Evolutionary conservation across 2,329 filamentous ascomycete genomes (phyloP).

Genomic region (Knufia petricola): DNA sequence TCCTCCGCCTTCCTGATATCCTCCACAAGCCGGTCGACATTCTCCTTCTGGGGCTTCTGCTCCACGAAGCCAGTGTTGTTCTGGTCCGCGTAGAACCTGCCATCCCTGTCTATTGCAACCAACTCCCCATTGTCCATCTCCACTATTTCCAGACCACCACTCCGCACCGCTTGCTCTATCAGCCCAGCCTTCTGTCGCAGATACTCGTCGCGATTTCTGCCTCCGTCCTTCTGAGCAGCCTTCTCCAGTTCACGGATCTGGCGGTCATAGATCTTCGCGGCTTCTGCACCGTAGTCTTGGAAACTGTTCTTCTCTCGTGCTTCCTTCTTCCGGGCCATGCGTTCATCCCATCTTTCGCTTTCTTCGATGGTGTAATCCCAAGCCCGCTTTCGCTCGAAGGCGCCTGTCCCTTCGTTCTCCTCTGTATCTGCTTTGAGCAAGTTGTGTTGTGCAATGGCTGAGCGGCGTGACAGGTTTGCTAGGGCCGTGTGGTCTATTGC

Average conservation of each 20-base stretch:
- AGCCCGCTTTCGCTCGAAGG: conserved; percentile 88
- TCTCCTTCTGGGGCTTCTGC: conserved; percentile 77
- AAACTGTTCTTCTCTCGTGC: conserved; percentile 82
- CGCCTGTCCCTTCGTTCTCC: conserved; percentile 54
- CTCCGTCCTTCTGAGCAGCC: conserved; percentile 26
- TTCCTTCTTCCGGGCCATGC: conserved; percentile 72
- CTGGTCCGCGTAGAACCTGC: conserved; percentile 80
- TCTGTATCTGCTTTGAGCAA: conserved; percentile 85
- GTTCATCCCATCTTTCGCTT: conserved; percentile 85
- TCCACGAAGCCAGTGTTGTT: conserved; percentile 72
- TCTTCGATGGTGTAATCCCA: conserved; percentile 99
- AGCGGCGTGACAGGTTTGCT: conserved; percentile 69
- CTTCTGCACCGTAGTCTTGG: conserved; percentile 77
- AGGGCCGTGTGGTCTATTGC: conserved; percentile 69
- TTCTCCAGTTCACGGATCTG: conserved; percentile 70
- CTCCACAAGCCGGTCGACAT: conserved; percentile 75
- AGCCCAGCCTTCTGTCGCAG: conserved; percentile 59
- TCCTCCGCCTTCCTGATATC: conserved; percentile 87
- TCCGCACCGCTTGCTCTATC: conserved; percentile 72
- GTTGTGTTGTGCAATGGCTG: conserved; percentile 82
- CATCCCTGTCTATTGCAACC: conserved; percentile 84
- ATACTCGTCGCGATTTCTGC: conserved; percentile 62
- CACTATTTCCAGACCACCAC: conserved; percentile 80
- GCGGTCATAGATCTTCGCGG: conserved; percentile 85
- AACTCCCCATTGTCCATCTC: conserved; percentile 93